A percentile compares a stretch with the other conserved stretches of the same genome.
Conservation (phyloP, 1,284 basidiomycete species). For the Cryptococcus sp. region DNA sequence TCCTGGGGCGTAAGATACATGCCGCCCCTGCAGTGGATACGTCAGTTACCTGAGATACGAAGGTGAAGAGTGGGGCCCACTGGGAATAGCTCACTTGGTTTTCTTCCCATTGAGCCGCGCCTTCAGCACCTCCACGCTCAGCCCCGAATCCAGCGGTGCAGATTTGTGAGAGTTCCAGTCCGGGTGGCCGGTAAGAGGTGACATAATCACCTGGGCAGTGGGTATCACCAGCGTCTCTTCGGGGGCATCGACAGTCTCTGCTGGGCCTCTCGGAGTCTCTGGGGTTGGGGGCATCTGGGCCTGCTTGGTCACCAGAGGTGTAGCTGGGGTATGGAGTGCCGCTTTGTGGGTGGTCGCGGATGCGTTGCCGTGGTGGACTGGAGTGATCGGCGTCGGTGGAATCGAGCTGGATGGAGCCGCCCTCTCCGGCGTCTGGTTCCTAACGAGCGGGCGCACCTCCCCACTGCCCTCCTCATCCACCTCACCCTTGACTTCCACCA, state of each 20-base stretch:
- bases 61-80: no score
- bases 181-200: slow-evolving; percentile 25
- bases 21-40: slow-evolving; percentile 55
- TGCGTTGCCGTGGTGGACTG: slow-evolving; percentile 3
- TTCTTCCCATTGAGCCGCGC: slow-evolving; percentile 71
- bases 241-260: slow-evolving; percentile 18
- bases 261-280: slow-evolving; percentile 5
- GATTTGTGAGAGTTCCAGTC: slow-evolving; percentile 27
- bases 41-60: neutral
- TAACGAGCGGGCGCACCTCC: slow-evolving; percentile 17
- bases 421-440: slow-evolving; percentile 2
- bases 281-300: slow-evolving; percentile 21
- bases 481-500: slow-evolving; percentile 10
- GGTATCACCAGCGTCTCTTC: slow-evolving; percentile 19
- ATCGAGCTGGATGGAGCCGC: slow-evolving; percentile 9
- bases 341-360: slow-evolving; percentile 1
- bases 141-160: slow-evolving; percentile 59
- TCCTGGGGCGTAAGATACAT: slow-evolving; percentile 73
- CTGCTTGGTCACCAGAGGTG: neutral
- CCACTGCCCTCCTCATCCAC: slow-evolving; percentile 26
- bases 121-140: slow-evolving; percentile 62
- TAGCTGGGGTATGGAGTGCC: slow-evolving; percentile 13
- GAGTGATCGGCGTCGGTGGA: slow-evolving; percentile 29
- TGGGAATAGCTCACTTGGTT: slow-evolving; percentile 59
- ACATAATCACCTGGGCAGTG: slow-evolving; percentile 32